Conservation (phyloP, 1,139 yeast genomes). For the Debaryomyces sp. region DNA sequence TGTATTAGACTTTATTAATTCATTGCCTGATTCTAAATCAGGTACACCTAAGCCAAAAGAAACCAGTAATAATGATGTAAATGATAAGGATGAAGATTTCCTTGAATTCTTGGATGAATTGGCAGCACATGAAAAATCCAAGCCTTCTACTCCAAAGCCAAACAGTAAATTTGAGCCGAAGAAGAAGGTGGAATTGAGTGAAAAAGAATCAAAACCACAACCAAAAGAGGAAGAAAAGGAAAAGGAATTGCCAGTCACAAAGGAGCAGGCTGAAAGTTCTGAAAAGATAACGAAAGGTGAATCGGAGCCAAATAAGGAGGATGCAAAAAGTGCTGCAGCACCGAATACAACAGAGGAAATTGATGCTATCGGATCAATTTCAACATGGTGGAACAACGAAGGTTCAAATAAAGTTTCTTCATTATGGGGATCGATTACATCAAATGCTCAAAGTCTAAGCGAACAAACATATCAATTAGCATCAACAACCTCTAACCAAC, state of each 20-base stretch:
- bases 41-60: conserved; percentile 35
- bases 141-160: conserved; percentile 19
- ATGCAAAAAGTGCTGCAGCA: background rate
- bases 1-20: conserved; percentile 85
- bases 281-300: conserved; percentile 6
- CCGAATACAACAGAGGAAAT: conserved; percentile 30
- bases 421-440: conserved; percentile 61
- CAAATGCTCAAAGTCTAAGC: conserved; percentile 44
- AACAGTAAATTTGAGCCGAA: conserved; percentile 31
- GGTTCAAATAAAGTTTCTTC: conserved; percentile 78
- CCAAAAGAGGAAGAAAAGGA: conserved; percentile 6
- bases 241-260: background rate
- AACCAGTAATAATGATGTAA: conserved; percentile 21
- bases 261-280: conserved; percentile 7
- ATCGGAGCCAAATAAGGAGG: conserved; percentile 6
- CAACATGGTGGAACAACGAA: conserved; percentile 80
- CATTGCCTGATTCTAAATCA: conserved; percentile 71
- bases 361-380: conserved; percentile 70
- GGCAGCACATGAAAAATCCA: conserved; percentile 48
- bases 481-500: conserved; percentile 43
- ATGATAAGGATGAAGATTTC: conserved; percentile 68
- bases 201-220: conserved; percentile 2
- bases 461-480: conserved; percentile 50
- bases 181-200: conserved; percentile 18
- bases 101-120: conserved; percentile 87